Evolutionary conservation across 352 stramenopile species (phyloP).

Genomic region (Pythium grandisporangium): DNA sequence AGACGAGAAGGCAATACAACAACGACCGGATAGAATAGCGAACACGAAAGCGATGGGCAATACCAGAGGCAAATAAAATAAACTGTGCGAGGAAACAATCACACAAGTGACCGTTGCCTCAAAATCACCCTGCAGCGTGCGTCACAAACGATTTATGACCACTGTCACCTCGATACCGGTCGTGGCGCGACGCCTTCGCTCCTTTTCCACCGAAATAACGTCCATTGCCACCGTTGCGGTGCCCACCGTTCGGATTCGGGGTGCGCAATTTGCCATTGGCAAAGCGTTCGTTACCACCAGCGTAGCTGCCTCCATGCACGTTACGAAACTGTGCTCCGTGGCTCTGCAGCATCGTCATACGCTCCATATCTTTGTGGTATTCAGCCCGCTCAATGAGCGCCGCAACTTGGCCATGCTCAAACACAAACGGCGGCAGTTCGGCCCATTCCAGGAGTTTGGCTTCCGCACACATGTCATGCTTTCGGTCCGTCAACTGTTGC

Average conservation of each 20-base stretch:
- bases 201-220: constrained; percentile 7
- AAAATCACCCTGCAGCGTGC: constrained; percentile 11
- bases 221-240: constrained; percentile 2
- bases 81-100: too few species aligned
- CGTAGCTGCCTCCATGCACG: too few species aligned
- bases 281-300: constrained; percentile 9
- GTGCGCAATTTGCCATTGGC: constrained; percentile 39
- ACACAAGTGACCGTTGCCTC: too few species aligned
- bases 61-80: neutral
- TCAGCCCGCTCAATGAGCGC: constrained; percentile 42
- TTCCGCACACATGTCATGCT: constrained; percentile 52
- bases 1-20: too few species aligned
- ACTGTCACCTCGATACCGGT: constrained; percentile 1
- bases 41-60: neutral
- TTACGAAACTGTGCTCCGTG: constrained; percentile 9
- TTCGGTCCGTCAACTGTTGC: constrained; percentile 71
- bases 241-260: constrained; percentile 13
- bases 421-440: constrained; percentile 66
- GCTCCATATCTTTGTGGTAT: constrained; percentile 57
- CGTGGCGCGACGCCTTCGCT: constrained; percentile 2
- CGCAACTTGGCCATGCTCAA: constrained; percentile 28
- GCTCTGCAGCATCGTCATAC: constrained; percentile 25
- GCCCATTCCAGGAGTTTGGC: constrained; percentile 46
- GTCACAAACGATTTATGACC: constrained; percentile 10
- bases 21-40: neutral